These are phyloP conservation scores for Gnomoniopsis sp. DNA, from an alignment of 2,329 filamentous ascomycete species.

Conservation along the genomic window DNA sequence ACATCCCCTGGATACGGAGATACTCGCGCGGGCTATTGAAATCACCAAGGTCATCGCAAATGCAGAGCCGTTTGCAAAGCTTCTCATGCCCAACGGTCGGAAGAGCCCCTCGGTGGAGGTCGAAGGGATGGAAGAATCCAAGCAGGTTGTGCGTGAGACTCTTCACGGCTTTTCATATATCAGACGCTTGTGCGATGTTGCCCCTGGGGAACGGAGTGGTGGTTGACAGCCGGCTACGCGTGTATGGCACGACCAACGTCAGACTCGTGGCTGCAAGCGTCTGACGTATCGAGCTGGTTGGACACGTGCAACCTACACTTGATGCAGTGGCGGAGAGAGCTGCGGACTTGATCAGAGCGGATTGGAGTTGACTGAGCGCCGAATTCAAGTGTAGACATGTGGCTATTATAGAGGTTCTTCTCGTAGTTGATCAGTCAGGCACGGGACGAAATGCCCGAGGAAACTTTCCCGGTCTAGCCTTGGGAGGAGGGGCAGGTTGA, in stretches of 20 bases:
- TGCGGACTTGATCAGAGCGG: neutral
- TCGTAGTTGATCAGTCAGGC: too few relatives aligned
- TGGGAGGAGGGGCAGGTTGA: too few relatives aligned
- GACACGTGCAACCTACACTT: neutral
- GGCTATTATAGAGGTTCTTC: too few relatives aligned
- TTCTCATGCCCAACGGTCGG: conserved; percentile 30
- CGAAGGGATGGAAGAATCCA: neutral
- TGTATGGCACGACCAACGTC: neutral
- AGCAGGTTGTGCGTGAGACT: neutral
- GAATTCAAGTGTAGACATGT: too few relatives aligned
- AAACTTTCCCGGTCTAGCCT: too few relatives aligned
- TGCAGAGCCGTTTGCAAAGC: conserved; percentile 33
- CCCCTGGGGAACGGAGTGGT: neutral
- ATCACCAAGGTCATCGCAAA: conserved; percentile 37
- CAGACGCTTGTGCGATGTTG: neutral
- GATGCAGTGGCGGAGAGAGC: neutral
- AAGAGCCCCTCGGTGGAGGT: neutral
- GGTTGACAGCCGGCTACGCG: neutral
- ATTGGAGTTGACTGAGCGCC: too few relatives aligned
- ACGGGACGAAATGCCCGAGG: too few relatives aligned
- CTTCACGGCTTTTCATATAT: neutral
- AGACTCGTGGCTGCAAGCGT: neutral
- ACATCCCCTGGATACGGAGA: conserved; percentile 41
- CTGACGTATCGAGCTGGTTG: neutral
- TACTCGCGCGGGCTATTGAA: conserved; percentile 37